Percentiles rank a stretch among this genome's conserved stretches.
Conservation (phyloP, 768 basidiomycete species). For the Cyathus striatus region DNA sequence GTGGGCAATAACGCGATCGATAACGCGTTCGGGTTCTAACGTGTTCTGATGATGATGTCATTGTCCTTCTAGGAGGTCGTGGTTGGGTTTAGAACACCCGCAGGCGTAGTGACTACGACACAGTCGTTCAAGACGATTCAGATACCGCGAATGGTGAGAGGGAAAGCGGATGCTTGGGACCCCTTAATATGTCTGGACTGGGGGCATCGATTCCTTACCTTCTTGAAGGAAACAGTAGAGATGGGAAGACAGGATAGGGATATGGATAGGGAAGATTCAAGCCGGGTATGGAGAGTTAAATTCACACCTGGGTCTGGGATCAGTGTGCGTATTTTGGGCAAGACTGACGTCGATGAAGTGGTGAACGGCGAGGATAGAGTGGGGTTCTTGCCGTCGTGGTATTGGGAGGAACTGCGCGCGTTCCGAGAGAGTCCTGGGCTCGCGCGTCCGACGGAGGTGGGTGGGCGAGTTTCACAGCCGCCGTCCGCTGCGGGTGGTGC, state of each 20-base stretch:
- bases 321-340: constrained; percentile 42
- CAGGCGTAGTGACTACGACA: constrained; percentile 60
- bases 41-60: constrained; percentile 4
- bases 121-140: constrained; percentile 77
- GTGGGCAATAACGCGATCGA: constrained; percentile 12
- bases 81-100: constrained; percentile 81
- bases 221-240: constrained; percentile 34
- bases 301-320: constrained; percentile 60
- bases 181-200: constrained; percentile 70
- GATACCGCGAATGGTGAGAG: constrained; percentile 73
- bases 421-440: neutral
- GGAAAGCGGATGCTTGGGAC: constrained; percentile 74
- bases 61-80: constrained; percentile 67
- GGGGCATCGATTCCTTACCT: constrained; percentile 58
- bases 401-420: constrained; percentile 39
- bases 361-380: constrained; percentile 64
- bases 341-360: constrained; percentile 50
- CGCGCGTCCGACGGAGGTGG: neutral
- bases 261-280: constrained; percentile 5
- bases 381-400: constrained; percentile 78
- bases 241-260: neutral
- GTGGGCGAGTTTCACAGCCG: neutral
- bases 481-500: neutral
- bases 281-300: constrained; percentile 63
- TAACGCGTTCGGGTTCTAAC: neutral